Base-by-base conservation (phyloP, 2,329 filamentous ascomycete species). In the Penicillium sp. region DNA sequence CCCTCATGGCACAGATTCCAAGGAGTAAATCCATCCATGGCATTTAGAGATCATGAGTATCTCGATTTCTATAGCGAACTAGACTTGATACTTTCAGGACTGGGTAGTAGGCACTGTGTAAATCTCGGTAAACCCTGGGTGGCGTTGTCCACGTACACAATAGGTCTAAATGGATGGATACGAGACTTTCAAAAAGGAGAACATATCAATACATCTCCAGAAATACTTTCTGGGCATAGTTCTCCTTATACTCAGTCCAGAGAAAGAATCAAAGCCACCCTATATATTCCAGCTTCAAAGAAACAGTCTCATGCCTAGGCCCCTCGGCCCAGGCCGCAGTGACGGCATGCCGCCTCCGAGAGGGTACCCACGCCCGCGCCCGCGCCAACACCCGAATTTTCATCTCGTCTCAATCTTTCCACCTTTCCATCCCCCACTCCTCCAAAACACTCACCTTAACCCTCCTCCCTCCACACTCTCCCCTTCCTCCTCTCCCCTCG, bases 281-380 rank as follows among this genome's bases (percentile, higher is more conserved):
- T 17, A 11, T 11, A 12, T 42, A 3, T 20, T 31, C 22, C 12
- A 48, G 31, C 8, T 20, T 25, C 25, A 25, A 50, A 37, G 17
- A 25, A 39, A 17, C 20, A n/a, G 11, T 28, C 14, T 3, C 3
- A 49, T 49, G 38, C 38, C n/a, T 28, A 54, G 41, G 41, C 25
- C 20, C 55, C n/a, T 57, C 52, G 59, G 56, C 54, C 47, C 17
- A 28, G 47, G 25, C 47, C 54, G 55, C 31, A 54, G 11, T 68
- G 66, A 68, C 66, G 66, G 66, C 64, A 69, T 68, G 67, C 65
- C 65, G 66, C 65, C 65, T 63, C 58, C 58, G 58, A 60, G 10
- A 54, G 39, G 56, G 28, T 31, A 31, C 56, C 61, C 62, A 59
- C 35, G 49, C 17, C 17, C 49, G 20, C 35, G 17, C 28, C n/a